A percentile compares a stretch with the other conserved stretches of the same genome.
Evolutionary conservation across 441 rosid genomes (phyloP).

Genomic region (Aquilaria agallochum): DNA sequence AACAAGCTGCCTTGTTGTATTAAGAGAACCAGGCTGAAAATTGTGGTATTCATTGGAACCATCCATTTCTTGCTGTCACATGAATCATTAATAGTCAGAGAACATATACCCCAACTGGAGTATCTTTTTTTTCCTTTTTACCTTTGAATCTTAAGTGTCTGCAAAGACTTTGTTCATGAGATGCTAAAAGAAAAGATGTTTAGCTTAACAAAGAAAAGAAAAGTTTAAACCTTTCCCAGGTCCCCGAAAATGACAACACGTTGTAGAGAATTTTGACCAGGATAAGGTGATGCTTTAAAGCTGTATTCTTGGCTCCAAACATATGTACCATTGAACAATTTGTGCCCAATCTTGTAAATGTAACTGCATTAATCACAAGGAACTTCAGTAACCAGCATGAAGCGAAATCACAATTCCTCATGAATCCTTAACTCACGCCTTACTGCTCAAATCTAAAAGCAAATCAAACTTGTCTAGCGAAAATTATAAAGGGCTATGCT

Average conservation of each 20-base stretch:
- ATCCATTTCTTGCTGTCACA: conserved; percentile 77
- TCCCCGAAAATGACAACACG: conserved; percentile 80
- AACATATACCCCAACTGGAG: no score
- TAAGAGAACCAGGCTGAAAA: conserved; percentile 91
- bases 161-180: no score
- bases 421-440: no score
- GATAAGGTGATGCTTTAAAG: conserved; percentile 73
- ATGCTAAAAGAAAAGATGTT: no score
- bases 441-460: no score
- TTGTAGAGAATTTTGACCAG: conserved; percentile 87
- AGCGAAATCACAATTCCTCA: no score
- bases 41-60: conserved; percentile 84
- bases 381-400: no score
- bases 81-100: neutral
- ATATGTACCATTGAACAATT: conserved; percentile 38
- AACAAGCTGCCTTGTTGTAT: conserved; percentile 79
- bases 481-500: no score
- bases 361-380: conserved; percentile 36
- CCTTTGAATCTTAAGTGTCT: no score
- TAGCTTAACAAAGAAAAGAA: no score
- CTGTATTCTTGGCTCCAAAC: conserved; percentile 70
- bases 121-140: no score
- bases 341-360: conserved; percentile 75
- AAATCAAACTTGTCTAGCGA: no score
- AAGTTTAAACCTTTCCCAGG: conserved; percentile 76